These are phyloP conservation scores for Balakata baccata DNA, from an alignment of 345 rosid genomes.

Conservation along the genomic window DNA sequence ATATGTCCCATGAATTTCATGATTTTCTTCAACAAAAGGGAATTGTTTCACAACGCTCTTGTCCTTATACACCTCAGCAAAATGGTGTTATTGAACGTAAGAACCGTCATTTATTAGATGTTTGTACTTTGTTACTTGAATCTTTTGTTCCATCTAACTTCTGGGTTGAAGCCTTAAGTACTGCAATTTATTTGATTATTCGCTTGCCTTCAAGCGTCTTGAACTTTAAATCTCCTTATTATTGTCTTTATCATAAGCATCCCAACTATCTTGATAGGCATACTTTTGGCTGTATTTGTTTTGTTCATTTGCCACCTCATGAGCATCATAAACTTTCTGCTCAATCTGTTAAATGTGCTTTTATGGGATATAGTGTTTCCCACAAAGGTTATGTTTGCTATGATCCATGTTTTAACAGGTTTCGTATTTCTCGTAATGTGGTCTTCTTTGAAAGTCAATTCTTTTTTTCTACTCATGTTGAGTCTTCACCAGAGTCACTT, in stretches of 20 bases:
- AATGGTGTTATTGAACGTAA: neutral
- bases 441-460: constrained; percentile 1
- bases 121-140: neutral
- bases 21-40: neutral
- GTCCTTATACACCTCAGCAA: neutral
- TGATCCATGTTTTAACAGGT: neutral
- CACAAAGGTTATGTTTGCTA: neutral
- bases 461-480: neutral
- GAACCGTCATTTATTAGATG: neutral
- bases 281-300: neutral
- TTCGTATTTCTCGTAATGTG: neutral
- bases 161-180: no score
- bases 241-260: neutral
- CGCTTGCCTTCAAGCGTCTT: neutral
- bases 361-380: neutral
- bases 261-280: neutral
- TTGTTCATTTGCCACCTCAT: constrained; percentile 4
- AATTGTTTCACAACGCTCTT: neutral
- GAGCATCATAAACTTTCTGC: neutral
- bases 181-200: no score
- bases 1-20: neutral
- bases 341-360: neutral
- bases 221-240: neutral
- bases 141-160: no score
- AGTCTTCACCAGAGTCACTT: neutral